A percentile compares a stretch with the other conserved stretches of the same genome.
Evolutionary conservation across 2,329 filamentous ascomycete genomes (phyloP).

Genomic region (Dactylellina cionopaga): DNA sequence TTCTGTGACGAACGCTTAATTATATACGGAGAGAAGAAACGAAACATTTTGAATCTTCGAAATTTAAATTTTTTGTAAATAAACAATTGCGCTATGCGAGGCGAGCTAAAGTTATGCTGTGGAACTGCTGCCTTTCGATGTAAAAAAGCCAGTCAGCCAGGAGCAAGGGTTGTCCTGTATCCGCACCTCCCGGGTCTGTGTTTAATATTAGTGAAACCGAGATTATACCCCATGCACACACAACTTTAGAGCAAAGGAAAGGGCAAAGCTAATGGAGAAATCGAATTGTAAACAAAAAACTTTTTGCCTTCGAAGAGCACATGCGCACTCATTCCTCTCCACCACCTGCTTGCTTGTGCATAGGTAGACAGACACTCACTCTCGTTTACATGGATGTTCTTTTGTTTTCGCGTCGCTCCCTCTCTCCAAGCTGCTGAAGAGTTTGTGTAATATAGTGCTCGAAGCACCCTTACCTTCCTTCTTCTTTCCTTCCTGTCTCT

Average conservation of each 20-base stretch:
- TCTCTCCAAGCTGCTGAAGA: conserved; percentile 15
- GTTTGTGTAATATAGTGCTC: conserved; percentile 46
- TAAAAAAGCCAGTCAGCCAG: conserved; percentile 32
- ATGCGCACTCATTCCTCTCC: conserved; percentile 37
- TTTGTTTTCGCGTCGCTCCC: conserved; percentile 46
- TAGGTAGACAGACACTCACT: conserved; percentile 40
- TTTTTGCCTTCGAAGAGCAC: conserved; percentile 18
- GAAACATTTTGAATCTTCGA: too few species aligned
- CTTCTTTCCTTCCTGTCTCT: conserved; percentile 30
- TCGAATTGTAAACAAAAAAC: conserved; percentile 49
- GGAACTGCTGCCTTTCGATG: conserved; percentile 8
- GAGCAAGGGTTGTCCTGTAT: conserved; percentile 35
- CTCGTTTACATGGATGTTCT: conserved; percentile 37
- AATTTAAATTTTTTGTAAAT: conserved; percentile 7
- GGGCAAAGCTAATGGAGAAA: conserved; percentile 6
- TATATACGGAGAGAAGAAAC: too few species aligned
- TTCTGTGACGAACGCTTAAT: too few species aligned
- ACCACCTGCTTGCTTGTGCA: conserved; percentile 36
- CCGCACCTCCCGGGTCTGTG: conserved; percentile 31
- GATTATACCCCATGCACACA: conserved; percentile 22
- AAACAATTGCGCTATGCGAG: too few species aligned
- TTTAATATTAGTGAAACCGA: conserved; percentile 52
- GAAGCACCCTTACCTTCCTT: conserved; percentile 46
- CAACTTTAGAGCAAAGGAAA: neutral
- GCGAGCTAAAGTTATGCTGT: neutral